Base-by-base conservation (phyloP, 371 early-diverging fungal species). In the Apophysomyces trapeziformis region DNA sequence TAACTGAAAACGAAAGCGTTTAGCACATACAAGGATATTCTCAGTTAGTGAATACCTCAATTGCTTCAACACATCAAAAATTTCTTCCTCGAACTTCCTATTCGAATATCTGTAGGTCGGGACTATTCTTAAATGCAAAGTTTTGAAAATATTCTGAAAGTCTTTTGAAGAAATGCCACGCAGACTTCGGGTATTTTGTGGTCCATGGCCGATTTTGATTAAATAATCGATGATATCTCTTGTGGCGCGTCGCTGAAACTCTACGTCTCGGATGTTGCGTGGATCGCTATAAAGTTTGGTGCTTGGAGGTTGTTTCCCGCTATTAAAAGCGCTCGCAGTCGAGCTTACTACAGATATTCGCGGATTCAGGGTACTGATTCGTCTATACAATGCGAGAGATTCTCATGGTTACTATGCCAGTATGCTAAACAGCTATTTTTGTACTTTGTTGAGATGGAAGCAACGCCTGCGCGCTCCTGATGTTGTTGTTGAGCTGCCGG, bases 141-240 rank as follows among this genome's bases (percentile, higher is more conserved):
- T 97, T 67, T 89, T 92, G 86, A 99, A 97, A 12, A 97, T 92
- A 56, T 77, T 82, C 68, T 93, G 92, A 76, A 96, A 97, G 54
- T 96, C 97, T 80, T 93, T 96, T 18, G 77, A 81, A 5, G 93
- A 84, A 13, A 96, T 94, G 14, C 85, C 82, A 5, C 76, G 73
- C 44, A 99, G 73, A 0, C 81, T 82, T 58, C 89, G 92, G 11
- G 78, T 77, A 1, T 88, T 84, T 36, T 91, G 64, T 21, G 77
- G 56, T n/a, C 88, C 83, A 11, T 92, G 97, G 38, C 93, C 93
- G 43, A 82, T 75, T 26, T 89, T 74, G 4, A 82, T 80, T 45
- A 98, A 85, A 75, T 91, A 98, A 14, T 77, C 77, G 68, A 90
- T 82, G 21, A 98, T 77, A 37, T 63, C 65, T 13, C 84, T 74